Evolutionary conservation across 768 basidiomycete species (phyloP), one percentile per base, ranked within the genome.

Genomic region (Naganishia vaughanmartiniae): DNA sequence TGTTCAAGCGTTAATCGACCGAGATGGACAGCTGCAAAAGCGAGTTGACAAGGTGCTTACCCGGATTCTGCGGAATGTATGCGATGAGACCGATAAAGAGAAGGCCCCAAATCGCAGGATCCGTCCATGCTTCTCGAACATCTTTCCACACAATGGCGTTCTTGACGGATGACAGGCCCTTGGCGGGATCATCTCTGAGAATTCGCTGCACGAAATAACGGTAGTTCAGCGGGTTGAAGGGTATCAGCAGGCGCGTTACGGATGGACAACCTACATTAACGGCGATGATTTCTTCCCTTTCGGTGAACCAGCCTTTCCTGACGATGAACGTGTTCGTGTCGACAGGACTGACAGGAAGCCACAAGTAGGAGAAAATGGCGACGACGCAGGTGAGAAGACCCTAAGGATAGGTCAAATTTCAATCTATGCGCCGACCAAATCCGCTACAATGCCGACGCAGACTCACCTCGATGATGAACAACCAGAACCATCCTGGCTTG

Each of bases 331-430:
- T 81, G 68, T 84, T 87, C 0, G 88, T 89, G 76, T 88, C 86
- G 0, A 87, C 88, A 0, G 89, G 88, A 17, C 86, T 85, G 19
- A 87, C 81, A 4, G 88, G 87, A 84, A 89, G 85, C 74, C 87
- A 81, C 73, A 85, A 83, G 82, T 85, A 87, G 0, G 87, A 84
- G 7, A 81, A 71, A 45, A 87, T 15, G 2, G 86, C 88, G 68
- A 87, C 81, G 5, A 77, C n/a, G 12, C 86, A 79, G 0, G 87
- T 87, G 11, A 86, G 55, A 26, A 82, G 74, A 17, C 86, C 87
- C 60, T 63, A 45, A 46, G 31, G 39, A 4, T 10, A 4, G 2
- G 76, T 74, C 73, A 21, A 73, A 60, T 7, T 19, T 24, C 60
- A 45, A 34, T 19, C 48, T 11, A 7, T n/a, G 33, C 30, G 14